phyloP scores from a whole-genome alignment of 495 filamentous ascomycete genomes.

The Podospora australis region DNA sequence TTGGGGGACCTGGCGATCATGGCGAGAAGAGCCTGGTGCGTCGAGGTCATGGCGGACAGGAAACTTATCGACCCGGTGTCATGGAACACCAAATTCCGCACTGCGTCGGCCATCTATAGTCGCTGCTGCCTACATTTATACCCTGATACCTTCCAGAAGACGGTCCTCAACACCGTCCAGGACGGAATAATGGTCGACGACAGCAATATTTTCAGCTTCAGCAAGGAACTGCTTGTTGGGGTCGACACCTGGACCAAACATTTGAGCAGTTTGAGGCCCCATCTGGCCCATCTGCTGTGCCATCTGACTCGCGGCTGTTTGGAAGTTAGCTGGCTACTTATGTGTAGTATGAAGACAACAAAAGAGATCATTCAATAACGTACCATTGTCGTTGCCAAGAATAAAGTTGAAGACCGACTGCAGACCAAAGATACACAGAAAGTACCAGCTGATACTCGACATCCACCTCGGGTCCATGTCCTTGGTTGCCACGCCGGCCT shows the following conservation, averaged over 20 bases:
- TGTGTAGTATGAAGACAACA: neutral
- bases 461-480: conserved; percentile 98
- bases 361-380: conserved; percentile 21
- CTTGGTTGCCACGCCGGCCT: conserved; percentile 88
- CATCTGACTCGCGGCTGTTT: conserved; percentile 84
- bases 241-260: conserved; percentile 91
- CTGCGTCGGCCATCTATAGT: neutral
- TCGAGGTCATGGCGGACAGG: too few relatives aligned
- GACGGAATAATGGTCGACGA: conserved; percentile 86
- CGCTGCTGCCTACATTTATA: conserved; percentile 18
- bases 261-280: conserved; percentile 57
- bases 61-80: neutral
- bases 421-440: conserved; percentile 90
- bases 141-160: conserved; percentile 53
- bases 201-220: conserved; percentile 92
- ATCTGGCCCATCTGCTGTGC: conserved; percentile 85
- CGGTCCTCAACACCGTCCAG: conserved; percentile 81
- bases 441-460: conserved; percentile 97
- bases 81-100: neutral
- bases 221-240: conserved; percentile 86
- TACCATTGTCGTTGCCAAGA: conserved; percentile 90
- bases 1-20: too few relatives aligned
- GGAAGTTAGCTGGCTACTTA: neutral
- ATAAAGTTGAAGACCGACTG: conserved; percentile 98
- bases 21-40: too few relatives aligned